These are phyloP conservation scores for Raphanus hybrid DNA, from an alignment of 441 rosid genomes.

Conservation along the genomic window DNA sequence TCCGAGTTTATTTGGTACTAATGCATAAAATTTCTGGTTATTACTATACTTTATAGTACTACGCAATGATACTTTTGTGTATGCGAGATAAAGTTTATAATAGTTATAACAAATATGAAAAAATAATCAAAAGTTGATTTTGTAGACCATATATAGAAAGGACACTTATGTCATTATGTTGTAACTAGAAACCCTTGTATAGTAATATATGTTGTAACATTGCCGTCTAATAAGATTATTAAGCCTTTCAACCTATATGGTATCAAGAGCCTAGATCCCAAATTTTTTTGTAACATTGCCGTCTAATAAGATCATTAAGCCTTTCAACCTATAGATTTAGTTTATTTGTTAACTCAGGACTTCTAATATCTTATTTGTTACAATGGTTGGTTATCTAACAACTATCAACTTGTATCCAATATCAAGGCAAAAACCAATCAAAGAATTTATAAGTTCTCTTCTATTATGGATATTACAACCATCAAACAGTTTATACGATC, in stretches of 20 bases:
- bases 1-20: background rate
- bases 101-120: background rate
- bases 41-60: background rate
- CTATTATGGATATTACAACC: constrained; percentile 17
- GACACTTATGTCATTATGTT: no score
- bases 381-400: constrained; percentile 29
- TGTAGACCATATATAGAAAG: no score
- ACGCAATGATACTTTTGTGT: background rate
- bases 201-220: no score
- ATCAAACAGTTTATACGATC: background rate
- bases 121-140: background rate
- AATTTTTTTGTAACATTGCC: no score
- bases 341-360: background rate
- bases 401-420: constrained; percentile 15
- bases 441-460: background rate
- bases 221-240: no score
- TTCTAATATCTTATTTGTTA: constrained; percentile 6
- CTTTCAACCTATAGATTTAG: no score
- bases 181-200: no score
- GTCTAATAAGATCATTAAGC: no score
- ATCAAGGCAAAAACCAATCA: background rate
- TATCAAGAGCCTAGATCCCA: no score
- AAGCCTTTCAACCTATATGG: no score
- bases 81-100: background rate
- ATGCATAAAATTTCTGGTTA: background rate